Evolutionary conservation across 345 rosid species (phyloP).

Genomic region (Sapria himalayana): DNA sequence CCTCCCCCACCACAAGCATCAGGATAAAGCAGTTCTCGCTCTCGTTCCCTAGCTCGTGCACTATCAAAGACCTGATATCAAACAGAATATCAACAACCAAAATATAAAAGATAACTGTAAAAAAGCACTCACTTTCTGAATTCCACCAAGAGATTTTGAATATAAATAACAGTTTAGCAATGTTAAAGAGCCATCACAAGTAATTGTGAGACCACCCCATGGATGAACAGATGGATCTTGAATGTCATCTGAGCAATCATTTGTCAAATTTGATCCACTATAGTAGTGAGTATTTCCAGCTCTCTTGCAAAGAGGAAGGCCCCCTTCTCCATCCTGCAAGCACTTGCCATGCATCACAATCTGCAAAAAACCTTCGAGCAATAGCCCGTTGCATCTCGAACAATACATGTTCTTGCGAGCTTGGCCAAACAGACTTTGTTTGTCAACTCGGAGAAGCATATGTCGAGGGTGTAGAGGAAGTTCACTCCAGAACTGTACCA

Average conservation of each 20-base stretch:
- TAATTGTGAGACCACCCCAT: conserved; percentile 85
- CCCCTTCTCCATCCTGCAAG: conserved; percentile 32
- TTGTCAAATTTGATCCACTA: conserved; percentile 15
- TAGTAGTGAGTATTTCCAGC: conserved; percentile 19
- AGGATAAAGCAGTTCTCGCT: conserved; percentile 85
- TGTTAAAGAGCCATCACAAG: conserved; percentile 61
- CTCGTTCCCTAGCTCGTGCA: conserved; percentile 77
- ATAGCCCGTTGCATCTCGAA: conserved; percentile 83
- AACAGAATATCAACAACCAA: conserved; percentile 19
- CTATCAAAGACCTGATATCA: conserved; percentile 69
- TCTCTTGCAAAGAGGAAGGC: conserved; percentile 16
- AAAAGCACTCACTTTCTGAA: conserved; percentile 47
- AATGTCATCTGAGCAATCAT: conserved; percentile 30
- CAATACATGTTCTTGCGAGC: conserved; percentile 96
- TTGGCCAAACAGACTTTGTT: conserved; percentile 74
- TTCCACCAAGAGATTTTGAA: conserved; percentile 45
- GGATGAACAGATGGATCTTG: conserved; percentile 70
- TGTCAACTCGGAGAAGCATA: conserved; percentile 66
- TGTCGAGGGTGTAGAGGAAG: conserved; percentile 34
- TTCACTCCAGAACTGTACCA: conserved; percentile 69
- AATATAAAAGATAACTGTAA: conserved; percentile 1
- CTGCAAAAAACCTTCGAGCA: conserved; percentile 67
- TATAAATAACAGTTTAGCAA: conserved; percentile 60
- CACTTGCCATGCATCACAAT: conserved; percentile 68
- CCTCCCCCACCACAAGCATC: conserved; percentile 99